Conservation (phyloP, 208 protist genomes). For the Acanthamoeba royreba region DNA sequence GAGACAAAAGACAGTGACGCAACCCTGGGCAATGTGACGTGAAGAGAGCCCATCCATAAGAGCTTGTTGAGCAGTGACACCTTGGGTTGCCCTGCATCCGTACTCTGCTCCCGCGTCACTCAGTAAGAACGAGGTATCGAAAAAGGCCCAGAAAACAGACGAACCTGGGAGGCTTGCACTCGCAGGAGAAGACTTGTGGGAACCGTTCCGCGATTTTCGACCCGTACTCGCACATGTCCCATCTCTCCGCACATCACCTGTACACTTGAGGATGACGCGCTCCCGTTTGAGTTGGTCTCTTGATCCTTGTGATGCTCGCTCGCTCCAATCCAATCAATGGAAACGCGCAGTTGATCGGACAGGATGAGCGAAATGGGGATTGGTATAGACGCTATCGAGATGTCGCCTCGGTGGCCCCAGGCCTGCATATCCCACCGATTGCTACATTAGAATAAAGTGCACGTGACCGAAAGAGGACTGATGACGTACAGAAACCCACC, state of each 20-base stretch:
- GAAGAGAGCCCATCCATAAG: neutral
- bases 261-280: neutral
- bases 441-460: too few relatives aligned
- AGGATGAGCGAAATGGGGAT: neutral
- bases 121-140: neutral
- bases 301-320: neutral
- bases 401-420: neutral
- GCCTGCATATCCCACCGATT: neutral
- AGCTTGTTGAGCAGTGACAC: neutral
- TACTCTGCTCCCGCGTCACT: neutral
- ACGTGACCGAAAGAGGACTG: neutral
- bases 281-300: neutral
- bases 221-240: neutral
- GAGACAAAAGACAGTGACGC: neutral
- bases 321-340: neutral
- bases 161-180: neutral
- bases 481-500: neutral
- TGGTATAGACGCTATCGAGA: neutral
- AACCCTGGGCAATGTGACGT: neutral
- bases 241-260: neutral
- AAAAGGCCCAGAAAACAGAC: neutral
- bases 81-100: neutral
- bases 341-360: neutral
- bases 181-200: neutral
- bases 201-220: neutral